These are phyloP conservation scores for Phytophthora fragariae DNA, from an alignment of 352 stramenopile species.

Conservation along the genomic window DNA sequence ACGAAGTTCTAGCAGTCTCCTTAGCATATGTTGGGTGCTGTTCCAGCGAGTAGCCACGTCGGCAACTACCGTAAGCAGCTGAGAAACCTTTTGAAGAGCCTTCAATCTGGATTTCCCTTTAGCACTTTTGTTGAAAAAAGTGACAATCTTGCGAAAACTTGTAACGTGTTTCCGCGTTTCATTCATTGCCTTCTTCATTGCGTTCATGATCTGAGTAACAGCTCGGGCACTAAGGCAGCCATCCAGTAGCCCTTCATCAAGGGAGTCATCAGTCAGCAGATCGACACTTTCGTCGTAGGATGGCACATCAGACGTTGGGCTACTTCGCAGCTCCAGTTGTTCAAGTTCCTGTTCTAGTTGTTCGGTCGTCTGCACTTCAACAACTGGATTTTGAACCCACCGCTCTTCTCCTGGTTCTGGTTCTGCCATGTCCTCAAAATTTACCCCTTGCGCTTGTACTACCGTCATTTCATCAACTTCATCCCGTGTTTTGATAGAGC, in stretches of 20 bases:
- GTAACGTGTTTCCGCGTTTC: constrained; percentile 15
- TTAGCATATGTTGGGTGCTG: constrained; percentile 7
- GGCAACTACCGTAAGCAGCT: constrained; percentile 11
- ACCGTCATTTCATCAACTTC: neutral
- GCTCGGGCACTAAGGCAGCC: constrained; percentile 4
- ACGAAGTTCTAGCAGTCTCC: constrained; percentile 5
- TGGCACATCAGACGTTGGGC: neutral
- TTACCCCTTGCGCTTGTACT: neutral
- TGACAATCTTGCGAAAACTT: constrained; percentile 21
- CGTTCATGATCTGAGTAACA: neutral
- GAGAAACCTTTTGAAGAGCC: too few species aligned
- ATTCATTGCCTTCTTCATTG: constrained; percentile 13
- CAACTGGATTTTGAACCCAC: constrained; percentile 6
- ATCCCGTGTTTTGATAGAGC: too few species aligned
- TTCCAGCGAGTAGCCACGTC: constrained; percentile 22
- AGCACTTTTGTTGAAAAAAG: constrained; percentile 14
- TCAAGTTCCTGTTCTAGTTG: constrained; percentile 5
- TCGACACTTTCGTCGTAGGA: constrained; percentile 5
- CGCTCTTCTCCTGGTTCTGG: constrained; percentile 3
- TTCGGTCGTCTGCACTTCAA: constrained; percentile 12
- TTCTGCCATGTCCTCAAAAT: neutral
- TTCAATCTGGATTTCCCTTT: constrained; percentile 23
- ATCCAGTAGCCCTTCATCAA: constrained; percentile 13
- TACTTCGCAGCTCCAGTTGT: neutral
- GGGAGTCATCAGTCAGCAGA: constrained; percentile 1